These are phyloP conservation scores for Talaromyces stipitatus DNA, from an alignment of 495 filamentous ascomycete genomes.

Conservation along the genomic window DNA sequence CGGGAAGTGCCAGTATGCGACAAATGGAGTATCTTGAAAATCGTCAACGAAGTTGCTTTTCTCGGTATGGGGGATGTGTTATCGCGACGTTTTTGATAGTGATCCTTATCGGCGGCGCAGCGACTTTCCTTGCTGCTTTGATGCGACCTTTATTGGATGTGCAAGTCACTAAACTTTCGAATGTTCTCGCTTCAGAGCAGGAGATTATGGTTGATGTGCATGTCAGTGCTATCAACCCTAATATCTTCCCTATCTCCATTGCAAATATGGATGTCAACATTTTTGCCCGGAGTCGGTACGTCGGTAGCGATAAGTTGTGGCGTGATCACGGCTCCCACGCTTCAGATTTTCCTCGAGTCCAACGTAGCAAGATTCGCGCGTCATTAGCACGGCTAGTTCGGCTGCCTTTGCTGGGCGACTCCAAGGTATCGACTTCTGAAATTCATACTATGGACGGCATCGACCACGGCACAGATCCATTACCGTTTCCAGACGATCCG, in stretches of 20 bases:
- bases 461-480: slow-evolving; percentile 67
- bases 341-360: slow-evolving; percentile 24
- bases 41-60: slow-evolving; percentile 54
- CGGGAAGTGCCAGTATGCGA: slow-evolving; percentile 53
- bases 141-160: slow-evolving; percentile 82
- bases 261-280: slow-evolving; percentile 81
- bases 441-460: slow-evolving; percentile 29
- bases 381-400: slow-evolving; percentile 20
- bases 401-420: not conserved
- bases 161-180: slow-evolving; percentile 65
- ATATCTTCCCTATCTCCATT: slow-evolving; percentile 77
- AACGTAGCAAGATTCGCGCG: slow-evolving; percentile 29
- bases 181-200: slow-evolving; percentile 87
- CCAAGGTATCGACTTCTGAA: not conserved
- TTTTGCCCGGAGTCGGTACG: slow-evolving; percentile 85
- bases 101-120: slow-evolving; percentile 68
- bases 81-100: slow-evolving; percentile 67
- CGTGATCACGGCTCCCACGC: slow-evolving; percentile 42
- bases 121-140: slow-evolving; percentile 81
- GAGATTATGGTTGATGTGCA: slow-evolving; percentile 92
- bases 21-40: slow-evolving; percentile 71
- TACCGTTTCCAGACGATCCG: slow-evolving; percentile 45
- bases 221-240: slow-evolving; percentile 85
- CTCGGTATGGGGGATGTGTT: slow-evolving; percentile 71
- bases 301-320: slow-evolving; percentile 71